A percentile compares a stretch with the other conserved stretches of the same genome.
Evolutionary conservation across 768 basidiomycete species (phyloP).

Genomic region (Mycena pura): DNA sequence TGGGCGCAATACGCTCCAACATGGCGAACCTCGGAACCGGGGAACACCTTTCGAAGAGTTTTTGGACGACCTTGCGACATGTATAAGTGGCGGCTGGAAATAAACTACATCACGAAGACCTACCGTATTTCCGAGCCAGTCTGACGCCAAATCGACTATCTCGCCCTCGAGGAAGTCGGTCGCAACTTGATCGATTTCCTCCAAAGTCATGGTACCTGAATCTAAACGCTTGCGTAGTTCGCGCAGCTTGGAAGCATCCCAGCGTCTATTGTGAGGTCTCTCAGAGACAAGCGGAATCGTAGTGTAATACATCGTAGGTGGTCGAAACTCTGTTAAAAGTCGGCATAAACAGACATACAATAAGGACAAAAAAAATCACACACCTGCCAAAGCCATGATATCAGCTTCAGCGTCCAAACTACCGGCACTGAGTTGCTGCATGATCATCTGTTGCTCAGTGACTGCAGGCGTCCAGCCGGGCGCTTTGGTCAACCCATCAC

Average conservation of each 20-base stretch:
- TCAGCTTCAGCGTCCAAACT: slow-evolving; percentile 82
- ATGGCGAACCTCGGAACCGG: slow-evolving; percentile 80
- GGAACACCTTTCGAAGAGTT: slow-evolving; percentile 92
- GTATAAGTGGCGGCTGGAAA: slow-evolving; percentile 5
- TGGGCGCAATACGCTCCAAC: slow-evolving; percentile 92
- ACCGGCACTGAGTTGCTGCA: slow-evolving; percentile 88
- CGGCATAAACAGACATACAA: slow-evolving; percentile 3
- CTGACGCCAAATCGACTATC: slow-evolving; percentile 92
- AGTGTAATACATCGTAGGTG: slow-evolving; percentile 95
- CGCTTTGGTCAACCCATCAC: slow-evolving; percentile 65
- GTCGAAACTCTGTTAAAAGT: slow-evolving; percentile 76
- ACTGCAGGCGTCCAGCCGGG: slow-evolving; percentile 75
- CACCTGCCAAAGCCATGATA: slow-evolving; percentile 85
- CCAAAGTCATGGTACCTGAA: slow-evolving; percentile 80
- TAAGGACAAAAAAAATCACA: slow-evolving; percentile 36
- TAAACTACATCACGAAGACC: slow-evolving; percentile 28
- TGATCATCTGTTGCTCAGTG: slow-evolving; percentile 96
- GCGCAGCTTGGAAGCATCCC: slow-evolving; percentile 93
- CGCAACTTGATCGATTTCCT: slow-evolving; percentile 91
- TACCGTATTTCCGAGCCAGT: slow-evolving; percentile 98
- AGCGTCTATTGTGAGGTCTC: slow-evolving; percentile 82
- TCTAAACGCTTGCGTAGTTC: slow-evolving; percentile 95
- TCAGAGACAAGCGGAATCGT: slow-evolving; percentile 92
- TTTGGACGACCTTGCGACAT: slow-evolving; percentile 82
- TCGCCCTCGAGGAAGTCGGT: slow-evolving; percentile 93